Conservation (phyloP, 2,329 filamentous ascomycete species). For the Ceratocystiopsis brevicomis region DNA sequence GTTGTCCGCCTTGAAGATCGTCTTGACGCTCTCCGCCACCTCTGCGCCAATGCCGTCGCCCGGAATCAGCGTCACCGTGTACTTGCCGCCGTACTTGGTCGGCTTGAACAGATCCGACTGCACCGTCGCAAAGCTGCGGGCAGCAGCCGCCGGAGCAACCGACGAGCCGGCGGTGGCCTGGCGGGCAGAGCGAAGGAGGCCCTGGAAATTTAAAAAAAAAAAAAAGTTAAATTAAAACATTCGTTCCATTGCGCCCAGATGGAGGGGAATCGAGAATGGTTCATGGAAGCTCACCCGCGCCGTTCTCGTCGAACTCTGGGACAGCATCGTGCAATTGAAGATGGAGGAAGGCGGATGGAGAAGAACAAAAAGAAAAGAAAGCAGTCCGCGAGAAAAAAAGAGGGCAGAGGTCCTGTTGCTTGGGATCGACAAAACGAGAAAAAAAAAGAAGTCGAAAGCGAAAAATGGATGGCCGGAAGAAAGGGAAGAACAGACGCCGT, state of each 20-base stretch:
- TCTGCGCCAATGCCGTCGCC: constrained; percentile 98
- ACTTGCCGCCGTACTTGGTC: constrained; percentile 97
- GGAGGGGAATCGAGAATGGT: too few relatives aligned
- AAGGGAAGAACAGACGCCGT: neutral
- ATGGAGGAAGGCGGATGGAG: neutral
- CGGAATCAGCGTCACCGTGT: constrained; percentile 95
- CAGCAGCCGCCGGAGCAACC: constrained; percentile 12
- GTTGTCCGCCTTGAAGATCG: constrained; percentile 98
- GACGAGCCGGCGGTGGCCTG: constrained; percentile 5
- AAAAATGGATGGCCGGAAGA: neutral
- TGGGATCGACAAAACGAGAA: neutral
- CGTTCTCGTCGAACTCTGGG: constrained; percentile 35
- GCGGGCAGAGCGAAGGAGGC: constrained; percentile 29
- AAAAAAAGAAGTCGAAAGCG: constrained; percentile 1
- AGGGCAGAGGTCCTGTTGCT: neutral
- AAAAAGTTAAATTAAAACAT: neutral
- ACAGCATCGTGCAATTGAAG: constrained; percentile 26
- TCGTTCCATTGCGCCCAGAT: too few relatives aligned
- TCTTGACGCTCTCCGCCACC: constrained; percentile 95
- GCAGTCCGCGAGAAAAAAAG: neutral
- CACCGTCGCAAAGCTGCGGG: constrained; percentile 56
- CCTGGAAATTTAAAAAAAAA: constrained; percentile 17
- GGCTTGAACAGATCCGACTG: constrained; percentile 97
- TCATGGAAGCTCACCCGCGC: constrained; percentile 24
- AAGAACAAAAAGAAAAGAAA: constrained; percentile 2